Conservation (phyloP, 1,139 yeast species). For the Geotrichum australiense region DNA sequence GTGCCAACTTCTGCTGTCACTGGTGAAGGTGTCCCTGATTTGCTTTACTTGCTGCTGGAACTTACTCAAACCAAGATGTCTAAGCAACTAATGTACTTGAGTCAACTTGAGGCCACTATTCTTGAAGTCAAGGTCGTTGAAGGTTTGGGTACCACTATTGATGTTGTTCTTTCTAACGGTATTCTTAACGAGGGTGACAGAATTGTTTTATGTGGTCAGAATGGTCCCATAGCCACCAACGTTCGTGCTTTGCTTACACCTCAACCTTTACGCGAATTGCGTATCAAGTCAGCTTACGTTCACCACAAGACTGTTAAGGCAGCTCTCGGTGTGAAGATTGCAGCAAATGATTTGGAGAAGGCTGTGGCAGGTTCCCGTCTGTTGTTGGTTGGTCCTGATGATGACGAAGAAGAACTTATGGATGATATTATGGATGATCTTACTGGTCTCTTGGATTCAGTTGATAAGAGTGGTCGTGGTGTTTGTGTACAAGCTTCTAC, state of each 20-base stretch:
- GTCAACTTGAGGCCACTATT: slow-evolving; percentile 90
- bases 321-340: slow-evolving; percentile 96
- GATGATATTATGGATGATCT: slow-evolving; percentile 99
- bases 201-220: slow-evolving; percentile 92
- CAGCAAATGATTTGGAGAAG: slow-evolving; percentile 95
- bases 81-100: slow-evolving; percentile 92
- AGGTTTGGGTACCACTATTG: slow-evolving; percentile 98
- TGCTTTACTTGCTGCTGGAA: slow-evolving; percentile 90
- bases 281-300: slow-evolving; percentile 88
- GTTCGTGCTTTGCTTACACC: slow-evolving; percentile 95
- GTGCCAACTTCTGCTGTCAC: slow-evolving; percentile 99
- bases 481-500: slow-evolving; percentile 98
- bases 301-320: slow-evolving; percentile 98
- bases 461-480: slow-evolving; percentile 91
- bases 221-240: slow-evolving; percentile 97
- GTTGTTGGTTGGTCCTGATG: slow-evolving; percentile 92
- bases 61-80: slow-evolving; percentile 98
- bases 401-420: slow-evolving; percentile 94
- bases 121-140: slow-evolving; percentile 97
- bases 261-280: slow-evolving; percentile 92
- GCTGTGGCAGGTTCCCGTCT: slow-evolving; percentile 99
- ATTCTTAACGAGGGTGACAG: slow-evolving; percentile 90
- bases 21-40: slow-evolving; percentile 99
- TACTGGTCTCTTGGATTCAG: slow-evolving; percentile 89
- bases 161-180: slow-evolving; percentile 95